Base-by-base conservation (phyloP, 805 yeast genomes). In the Wickerhamiella cacticola region DNA sequence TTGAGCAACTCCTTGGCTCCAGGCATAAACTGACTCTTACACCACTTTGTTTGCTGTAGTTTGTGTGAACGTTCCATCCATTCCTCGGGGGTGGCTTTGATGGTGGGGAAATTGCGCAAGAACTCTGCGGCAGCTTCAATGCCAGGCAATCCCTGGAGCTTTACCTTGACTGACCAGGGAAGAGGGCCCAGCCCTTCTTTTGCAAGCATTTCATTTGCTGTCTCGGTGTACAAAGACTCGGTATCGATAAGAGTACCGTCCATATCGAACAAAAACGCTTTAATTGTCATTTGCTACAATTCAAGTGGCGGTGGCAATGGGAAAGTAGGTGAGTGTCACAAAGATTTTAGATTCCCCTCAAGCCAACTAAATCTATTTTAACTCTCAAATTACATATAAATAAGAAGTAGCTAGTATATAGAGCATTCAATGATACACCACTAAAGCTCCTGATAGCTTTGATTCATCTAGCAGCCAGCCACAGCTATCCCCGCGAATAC, bases 211-310 rank as follows among this genome's bases (percentile, higher is more conserved):
- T 77, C 80, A 44, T 82, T 75, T 26, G 84, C 69, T 2, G 84
- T 82, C 49, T 77, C 76, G 1, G 98, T 89, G 63, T 92, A 92
- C 48, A 88, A 71, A 54, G 84, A 94, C 64, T 92, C 99, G 3
- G 96, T 83, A 67, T 88, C 85, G 60, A 92, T 75, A 53, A 92
- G 70, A 21, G 94, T 74, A 1, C 99, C 99, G 62, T 92, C 99
- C 97, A 92, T 71, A 70, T 81, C 85, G 60, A 80, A 80, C 52
- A 80, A 79, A 68, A 86, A 80, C 28, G 87, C 88, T 61, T 70
- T 77, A 59, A 71, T 66, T 43, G 48, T 48, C 43, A 40, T 40
- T 13, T 3, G n/a, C n/a, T n/a, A n/a, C n/a, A n/a, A n/a, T n/a
- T n/a, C n/a, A n/a, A n/a, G n/a, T n/a, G n/a, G n/a, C n/a, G n/a